Evolutionary conservation across 2,329 filamentous ascomycete genomes (phyloP).

Genomic region (Arthrobotrys sinensis): DNA sequence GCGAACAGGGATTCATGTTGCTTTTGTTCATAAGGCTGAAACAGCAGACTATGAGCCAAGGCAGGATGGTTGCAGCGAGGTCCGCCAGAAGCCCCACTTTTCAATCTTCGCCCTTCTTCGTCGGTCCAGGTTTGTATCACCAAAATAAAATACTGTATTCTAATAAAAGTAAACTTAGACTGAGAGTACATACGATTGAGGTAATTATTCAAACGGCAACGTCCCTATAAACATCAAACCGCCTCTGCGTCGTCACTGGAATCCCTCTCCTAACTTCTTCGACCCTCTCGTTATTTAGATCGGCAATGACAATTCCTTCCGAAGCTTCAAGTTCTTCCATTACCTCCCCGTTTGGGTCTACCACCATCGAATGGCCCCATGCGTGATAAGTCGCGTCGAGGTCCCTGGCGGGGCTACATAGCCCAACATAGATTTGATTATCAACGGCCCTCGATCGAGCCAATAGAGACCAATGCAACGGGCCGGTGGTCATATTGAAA

Average conservation of each 20-base stretch:
- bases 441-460: slow-evolving; percentile 88
- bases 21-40: slow-evolving; percentile 52
- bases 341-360: slow-evolving; percentile 89
- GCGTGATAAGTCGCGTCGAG: slow-evolving; percentile 84
- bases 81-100: too few relatives aligned
- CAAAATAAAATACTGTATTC: too few relatives aligned
- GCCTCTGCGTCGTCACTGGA: slow-evolving; percentile 84
- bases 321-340: slow-evolving; percentile 86
- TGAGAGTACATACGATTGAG: too few relatives aligned
- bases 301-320: slow-evolving; percentile 78
- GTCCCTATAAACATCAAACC: slow-evolving; percentile 97
- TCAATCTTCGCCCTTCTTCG: too few relatives aligned
- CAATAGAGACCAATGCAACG: slow-evolving; percentile 89
- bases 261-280: slow-evolving; percentile 84
- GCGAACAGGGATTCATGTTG: slow-evolving; percentile 1
- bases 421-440: slow-evolving; percentile 92
- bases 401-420: slow-evolving; percentile 92
- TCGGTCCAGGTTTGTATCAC: too few relatives aligned
- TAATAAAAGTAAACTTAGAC: too few relatives aligned
- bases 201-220: slow-evolving; percentile 71
- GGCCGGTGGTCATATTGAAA: slow-evolving; percentile 94
- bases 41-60: background rate
- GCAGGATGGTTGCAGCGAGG: background rate
- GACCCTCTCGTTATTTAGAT: slow-evolving; percentile 79
- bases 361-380: slow-evolving; percentile 91